phyloP scores from a whole-genome alignment of 2,329 filamentous ascomycete genomes.

The Byssochlamys sp. region DNA sequence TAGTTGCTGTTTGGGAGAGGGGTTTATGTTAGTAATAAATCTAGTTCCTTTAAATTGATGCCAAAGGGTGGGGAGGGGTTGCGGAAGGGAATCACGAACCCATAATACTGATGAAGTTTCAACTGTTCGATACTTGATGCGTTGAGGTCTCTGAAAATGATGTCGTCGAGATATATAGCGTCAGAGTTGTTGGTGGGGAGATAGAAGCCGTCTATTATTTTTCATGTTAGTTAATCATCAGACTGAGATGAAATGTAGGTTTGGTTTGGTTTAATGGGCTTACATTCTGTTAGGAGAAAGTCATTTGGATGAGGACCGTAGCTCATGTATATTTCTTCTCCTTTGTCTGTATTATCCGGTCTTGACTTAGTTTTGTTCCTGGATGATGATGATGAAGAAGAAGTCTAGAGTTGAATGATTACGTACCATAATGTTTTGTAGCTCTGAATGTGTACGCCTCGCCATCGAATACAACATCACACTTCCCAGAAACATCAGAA shows the following conservation, averaged over 20 bases:
- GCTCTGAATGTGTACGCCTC: constrained; percentile 27
- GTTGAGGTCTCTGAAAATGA: constrained; percentile 26
- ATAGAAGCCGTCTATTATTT: constrained; percentile 32
- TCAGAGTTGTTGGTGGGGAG: constrained; percentile 32
- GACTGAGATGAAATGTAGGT: neutral
- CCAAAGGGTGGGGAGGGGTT: neutral
- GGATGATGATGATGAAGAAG: neutral
- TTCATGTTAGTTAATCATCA: neutral
- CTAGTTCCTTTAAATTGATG: neutral
- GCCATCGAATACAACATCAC: constrained; percentile 29
- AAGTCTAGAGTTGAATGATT: neutral
- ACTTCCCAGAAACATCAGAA: constrained; percentile 14
- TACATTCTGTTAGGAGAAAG: constrained; percentile 36
- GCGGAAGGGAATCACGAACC: constrained; percentile 16
- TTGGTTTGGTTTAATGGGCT: constrained; percentile 3
- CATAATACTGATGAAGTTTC: constrained; percentile 29
- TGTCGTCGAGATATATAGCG: constrained; percentile 32
- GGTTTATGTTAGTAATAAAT: neutral
- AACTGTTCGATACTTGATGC: constrained; percentile 23
- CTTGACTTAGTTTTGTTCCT: neutral
- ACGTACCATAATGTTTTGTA: constrained; percentile 23
- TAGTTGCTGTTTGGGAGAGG: constrained; percentile 26
- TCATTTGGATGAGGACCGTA: constrained; percentile 37
- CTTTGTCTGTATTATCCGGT: constrained; percentile 17
- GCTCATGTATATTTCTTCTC: constrained; percentile 36